A percentile compares a stretch with the other conserved stretches of the same genome.
Conservation (phyloP, 345 rosid species). For the Brassica cretica region DNA sequence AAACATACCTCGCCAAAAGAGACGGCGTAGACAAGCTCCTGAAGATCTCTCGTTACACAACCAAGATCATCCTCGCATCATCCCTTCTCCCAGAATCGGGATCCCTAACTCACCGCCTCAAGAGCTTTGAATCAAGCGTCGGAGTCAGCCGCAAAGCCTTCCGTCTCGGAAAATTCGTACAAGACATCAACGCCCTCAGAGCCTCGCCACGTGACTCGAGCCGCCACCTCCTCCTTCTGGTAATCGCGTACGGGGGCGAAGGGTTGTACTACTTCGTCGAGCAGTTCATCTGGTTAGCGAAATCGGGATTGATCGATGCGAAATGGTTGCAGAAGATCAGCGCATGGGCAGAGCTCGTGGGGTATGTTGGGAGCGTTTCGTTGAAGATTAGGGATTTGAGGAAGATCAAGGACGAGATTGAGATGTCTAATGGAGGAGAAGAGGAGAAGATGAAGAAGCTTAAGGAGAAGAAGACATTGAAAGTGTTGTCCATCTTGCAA, state of each 20-base stretch:
- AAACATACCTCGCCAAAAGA: slow-evolving; percentile 71
- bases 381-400: slow-evolving; percentile 74
- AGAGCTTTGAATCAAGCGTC: slow-evolving; percentile 86
- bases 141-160: slow-evolving; percentile 96
- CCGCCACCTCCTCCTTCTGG: background rate
- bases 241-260: background rate
- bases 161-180: slow-evolving; percentile 88
- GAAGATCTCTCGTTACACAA: slow-evolving; percentile 83
- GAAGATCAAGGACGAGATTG: slow-evolving; percentile 51
- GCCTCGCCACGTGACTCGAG: slow-evolving; percentile 33
- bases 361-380: slow-evolving; percentile 68
- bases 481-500: slow-evolving; percentile 68
- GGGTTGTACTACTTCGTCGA: background rate
- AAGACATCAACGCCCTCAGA: slow-evolving; percentile 75
- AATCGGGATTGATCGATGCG: slow-evolving; percentile 75
- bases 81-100: slow-evolving; percentile 54
- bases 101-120: slow-evolving; percentile 48
- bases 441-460: slow-evolving; percentile 53
- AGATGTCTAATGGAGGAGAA: slow-evolving; percentile 51
- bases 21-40: slow-evolving; percentile 94
- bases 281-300: slow-evolving; percentile 61
- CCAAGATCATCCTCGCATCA: slow-evolving; percentile 79
- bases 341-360: slow-evolving; percentile 85
- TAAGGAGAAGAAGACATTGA: slow-evolving; percentile 69
- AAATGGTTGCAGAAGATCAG: slow-evolving; percentile 59